Percentiles rank a stretch among this genome's conserved stretches.
Conservation (phyloP, 1,139 yeast genomes). For the Saccharomycopsis hybrid region DNA sequence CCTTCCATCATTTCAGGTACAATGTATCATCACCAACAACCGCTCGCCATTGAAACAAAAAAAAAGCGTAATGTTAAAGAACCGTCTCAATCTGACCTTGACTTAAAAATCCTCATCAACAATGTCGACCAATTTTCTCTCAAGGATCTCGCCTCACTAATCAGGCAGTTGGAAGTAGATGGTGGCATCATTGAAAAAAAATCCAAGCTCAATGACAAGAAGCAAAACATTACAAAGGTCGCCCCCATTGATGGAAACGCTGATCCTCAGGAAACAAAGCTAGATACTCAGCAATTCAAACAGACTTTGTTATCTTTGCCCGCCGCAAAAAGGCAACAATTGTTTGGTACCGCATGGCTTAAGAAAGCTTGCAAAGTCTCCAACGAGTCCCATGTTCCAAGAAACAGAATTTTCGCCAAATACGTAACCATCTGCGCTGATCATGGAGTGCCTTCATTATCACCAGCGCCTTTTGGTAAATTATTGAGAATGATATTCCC, state of each 20-base stretch:
- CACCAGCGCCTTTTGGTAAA: constrained; percentile 87
- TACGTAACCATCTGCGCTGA: constrained; percentile 72
- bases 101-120: constrained; percentile 7
- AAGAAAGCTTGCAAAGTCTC: constrained; percentile 60
- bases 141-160: constrained; percentile 3
- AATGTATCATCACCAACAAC: too few relatives aligned
- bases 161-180: constrained; percentile 7
- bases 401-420: constrained; percentile 75
- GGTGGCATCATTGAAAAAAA: constrained; percentile 3
- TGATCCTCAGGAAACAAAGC: background rate
- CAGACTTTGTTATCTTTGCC: constrained; percentile 3
- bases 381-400: constrained; percentile 70
- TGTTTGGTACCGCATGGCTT: constrained; percentile 79
- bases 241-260: background rate
- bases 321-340: constrained; percentile 43
- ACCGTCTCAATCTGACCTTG: constrained; percentile 14
- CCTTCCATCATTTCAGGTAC: too few relatives aligned
- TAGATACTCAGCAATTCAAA: constrained; percentile 6
- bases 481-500: constrained; percentile 72
- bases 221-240: background rate
- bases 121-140: constrained; percentile 7
- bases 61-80: constrained; percentile 2
- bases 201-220: constrained; percentile 1
- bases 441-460: constrained; percentile 59
- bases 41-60: background rate